phyloP scores from a whole-genome alignment of 441 rosid genomes.

The Bocquillonia castaneifolia region DNA sequence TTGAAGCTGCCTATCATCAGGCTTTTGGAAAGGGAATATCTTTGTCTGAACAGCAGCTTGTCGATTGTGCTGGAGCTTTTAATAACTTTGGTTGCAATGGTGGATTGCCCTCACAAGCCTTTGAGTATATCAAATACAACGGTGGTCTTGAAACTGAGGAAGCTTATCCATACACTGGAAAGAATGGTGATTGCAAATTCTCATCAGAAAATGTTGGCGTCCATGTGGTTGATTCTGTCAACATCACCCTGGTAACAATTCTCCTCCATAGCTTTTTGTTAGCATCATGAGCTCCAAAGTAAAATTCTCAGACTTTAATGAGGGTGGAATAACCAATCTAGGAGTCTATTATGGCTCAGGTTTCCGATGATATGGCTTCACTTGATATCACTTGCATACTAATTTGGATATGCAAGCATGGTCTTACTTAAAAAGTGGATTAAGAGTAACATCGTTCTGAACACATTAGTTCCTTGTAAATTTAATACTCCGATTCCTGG shows the following conservation, averaged over 20 bases:
- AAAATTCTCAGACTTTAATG: neutral
- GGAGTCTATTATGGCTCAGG: neutral
- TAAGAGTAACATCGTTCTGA: neutral
- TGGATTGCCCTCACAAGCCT: constrained; percentile 97
- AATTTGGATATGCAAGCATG: neutral
- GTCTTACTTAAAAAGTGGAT: neutral
- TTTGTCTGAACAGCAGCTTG: constrained; percentile 93
- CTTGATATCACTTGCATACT: neutral
- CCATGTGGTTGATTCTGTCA: constrained; percentile 57
- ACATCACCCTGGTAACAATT: constrained; percentile 68
- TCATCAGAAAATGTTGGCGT: constrained; percentile 68
- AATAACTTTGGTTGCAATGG: constrained; percentile 83
- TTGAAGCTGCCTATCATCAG: constrained; percentile 96
- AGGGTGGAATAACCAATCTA: constrained; percentile 1
- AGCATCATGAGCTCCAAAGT: neutral
- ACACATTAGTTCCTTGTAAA: too few relatives aligned
- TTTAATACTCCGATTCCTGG: neutral
- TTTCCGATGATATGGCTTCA: neutral
- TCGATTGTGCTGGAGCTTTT: constrained; percentile 89
- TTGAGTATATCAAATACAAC: constrained; percentile 78
- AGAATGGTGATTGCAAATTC: constrained; percentile 66
- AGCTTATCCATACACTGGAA: constrained; percentile 73
- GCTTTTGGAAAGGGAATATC: constrained; percentile 76
- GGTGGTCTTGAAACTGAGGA: constrained; percentile 93
- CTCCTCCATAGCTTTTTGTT: neutral